Conservation (phyloP, 2,329 filamentous ascomycete genomes). For the Akanthomyces dipterigenus region DNA sequence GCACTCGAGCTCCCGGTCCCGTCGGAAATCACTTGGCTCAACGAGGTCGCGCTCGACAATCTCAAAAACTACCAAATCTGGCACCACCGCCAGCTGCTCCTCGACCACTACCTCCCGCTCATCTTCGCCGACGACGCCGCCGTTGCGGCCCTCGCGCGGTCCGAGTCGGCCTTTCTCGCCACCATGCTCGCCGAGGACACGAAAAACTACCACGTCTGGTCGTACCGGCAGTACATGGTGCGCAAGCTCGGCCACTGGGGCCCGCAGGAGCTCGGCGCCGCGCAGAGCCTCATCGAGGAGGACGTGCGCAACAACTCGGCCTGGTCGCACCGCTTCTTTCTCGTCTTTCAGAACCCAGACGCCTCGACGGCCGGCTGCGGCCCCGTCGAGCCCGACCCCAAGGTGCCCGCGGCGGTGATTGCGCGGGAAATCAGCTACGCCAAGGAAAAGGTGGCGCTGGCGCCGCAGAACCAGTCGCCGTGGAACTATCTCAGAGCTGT, state of each 20-base stretch:
- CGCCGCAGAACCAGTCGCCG: conserved; percentile 87
- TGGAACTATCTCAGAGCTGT: conserved; percentile 90
- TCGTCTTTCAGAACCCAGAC: conserved; percentile 66
- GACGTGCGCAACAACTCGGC: conserved; percentile 96
- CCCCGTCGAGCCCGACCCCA: conserved; percentile 46
- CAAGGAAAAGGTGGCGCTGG: conserved; percentile 64
- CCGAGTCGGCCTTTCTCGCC: conserved; percentile 69
- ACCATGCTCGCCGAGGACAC: conserved; percentile 77
- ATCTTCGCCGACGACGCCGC: conserved; percentile 53
- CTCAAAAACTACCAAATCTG: conserved; percentile 99
- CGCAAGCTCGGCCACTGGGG: conserved; percentile 61
- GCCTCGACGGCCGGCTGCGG: conserved; percentile 39
- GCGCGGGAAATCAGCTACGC: conserved; percentile 71
- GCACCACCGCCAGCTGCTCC: conserved; percentile 63
- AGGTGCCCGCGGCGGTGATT: conserved; percentile 55
- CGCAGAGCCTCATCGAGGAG: conserved; percentile 64
- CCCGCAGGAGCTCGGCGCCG: conserved; percentile 63
- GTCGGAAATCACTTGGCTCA: conserved; percentile 79
- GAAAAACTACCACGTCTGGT: conserved; percentile 99
- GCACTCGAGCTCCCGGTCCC: conserved; percentile 57
- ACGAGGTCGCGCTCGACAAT: conserved; percentile 71
- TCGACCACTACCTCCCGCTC: conserved; percentile 51
- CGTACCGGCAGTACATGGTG: conserved; percentile 72
- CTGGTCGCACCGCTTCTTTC: conserved; percentile 94
- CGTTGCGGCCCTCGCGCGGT: conserved; percentile 50